These are phyloP conservation scores for Epithele typhae DNA, from an alignment of 768 basidiomycete genomes.

Conservation along the genomic window DNA sequence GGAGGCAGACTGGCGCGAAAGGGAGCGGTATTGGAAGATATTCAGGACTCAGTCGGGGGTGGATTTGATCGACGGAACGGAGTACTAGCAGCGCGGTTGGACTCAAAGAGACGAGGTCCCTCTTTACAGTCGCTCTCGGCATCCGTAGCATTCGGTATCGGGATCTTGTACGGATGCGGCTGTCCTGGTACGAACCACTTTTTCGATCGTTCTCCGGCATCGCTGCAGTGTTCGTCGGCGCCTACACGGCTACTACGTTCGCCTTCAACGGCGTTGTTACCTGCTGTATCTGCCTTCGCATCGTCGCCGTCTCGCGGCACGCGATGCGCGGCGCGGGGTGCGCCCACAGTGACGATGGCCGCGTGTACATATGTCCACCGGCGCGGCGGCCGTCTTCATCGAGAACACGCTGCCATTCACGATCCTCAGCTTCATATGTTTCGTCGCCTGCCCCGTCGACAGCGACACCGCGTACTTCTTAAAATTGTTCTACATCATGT, in stretches of 20 bases:
- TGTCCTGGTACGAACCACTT: conserved; percentile 38
- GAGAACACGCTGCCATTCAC: conserved; percentile 39
- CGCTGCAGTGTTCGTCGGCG: conserved; percentile 34
- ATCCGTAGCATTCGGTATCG: conserved; percentile 38
- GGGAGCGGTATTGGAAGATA: too few species aligned
- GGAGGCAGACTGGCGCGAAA: too few species aligned
- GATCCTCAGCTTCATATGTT: conserved; percentile 33
- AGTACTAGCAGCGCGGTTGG: too few species aligned
- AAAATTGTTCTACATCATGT: conserved; percentile 39
- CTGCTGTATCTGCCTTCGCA: conserved; percentile 33
- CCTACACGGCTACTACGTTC: conserved; percentile 39
- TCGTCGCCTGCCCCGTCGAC: conserved; percentile 34
- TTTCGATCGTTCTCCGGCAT: conserved; percentile 34
- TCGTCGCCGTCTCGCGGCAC: conserved; percentile 29
- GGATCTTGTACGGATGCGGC: conserved; percentile 35
- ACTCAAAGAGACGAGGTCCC: too few species aligned
- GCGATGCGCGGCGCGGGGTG: conserved; percentile 15
- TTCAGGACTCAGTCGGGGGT: too few species aligned
- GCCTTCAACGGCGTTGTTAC: conserved; percentile 40
- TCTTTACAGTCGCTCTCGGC: too few species aligned
- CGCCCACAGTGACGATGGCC: conserved; percentile 21
- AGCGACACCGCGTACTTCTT: conserved; percentile 32
- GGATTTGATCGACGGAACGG: too few species aligned
- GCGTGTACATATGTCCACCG: conserved; percentile 37
- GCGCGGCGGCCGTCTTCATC: conserved; percentile 33